Base-by-base conservation (phyloP, 345 rosid genomes). In the rapeseed (Brassica napus) region DNA sequence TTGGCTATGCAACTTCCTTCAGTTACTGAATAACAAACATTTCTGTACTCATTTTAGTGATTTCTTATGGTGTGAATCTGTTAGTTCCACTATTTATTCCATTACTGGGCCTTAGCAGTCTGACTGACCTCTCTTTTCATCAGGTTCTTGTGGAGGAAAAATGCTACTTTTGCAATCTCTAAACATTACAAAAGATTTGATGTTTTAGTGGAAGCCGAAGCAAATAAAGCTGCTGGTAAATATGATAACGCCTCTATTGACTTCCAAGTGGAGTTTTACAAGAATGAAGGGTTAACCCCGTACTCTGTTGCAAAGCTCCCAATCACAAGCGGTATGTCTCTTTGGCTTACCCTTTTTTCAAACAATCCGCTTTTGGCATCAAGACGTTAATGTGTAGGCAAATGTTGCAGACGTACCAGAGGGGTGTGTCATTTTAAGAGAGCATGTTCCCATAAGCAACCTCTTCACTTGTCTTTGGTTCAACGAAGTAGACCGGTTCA, bases 161-260 rank as follows among this genome's bases (percentile, higher is more conserved):
- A 96, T 85, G 92, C 95, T n/a, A 90, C 97, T 35, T 88, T 92
- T 84, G 97, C 98, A 4, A 93, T 96, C 68, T 96, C 99, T 72
- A 89, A 88, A 85, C 98, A 93, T 85, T 96, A 93, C 74, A 92
- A 78, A 64, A 91, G 98, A 8, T 91, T 90, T 75, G 94, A 96
- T 79, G 97, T 93, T 52, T 87, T 96, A 47, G 78, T 73, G n/a
- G 99, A 96, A 83, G 98, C 99, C 1, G 97, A 93, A 86, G 99
- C 99, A 75, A 96, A 96, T 75, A 96, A 96, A 87, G 99, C 97
- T 74, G 99, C 99, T 47, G 94, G 91, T 68, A 96, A 96, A 84
- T 96, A 96, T 69, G 94, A 89, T 65, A 93, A 96, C 55, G 82
- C 89, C 26, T 92, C 99, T 73, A 93, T 96, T 14, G 94, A 96